Evolutionary conservation across 768 basidiomycete species (phyloP).

Genomic region (Auriscalpium vulgare): DNA sequence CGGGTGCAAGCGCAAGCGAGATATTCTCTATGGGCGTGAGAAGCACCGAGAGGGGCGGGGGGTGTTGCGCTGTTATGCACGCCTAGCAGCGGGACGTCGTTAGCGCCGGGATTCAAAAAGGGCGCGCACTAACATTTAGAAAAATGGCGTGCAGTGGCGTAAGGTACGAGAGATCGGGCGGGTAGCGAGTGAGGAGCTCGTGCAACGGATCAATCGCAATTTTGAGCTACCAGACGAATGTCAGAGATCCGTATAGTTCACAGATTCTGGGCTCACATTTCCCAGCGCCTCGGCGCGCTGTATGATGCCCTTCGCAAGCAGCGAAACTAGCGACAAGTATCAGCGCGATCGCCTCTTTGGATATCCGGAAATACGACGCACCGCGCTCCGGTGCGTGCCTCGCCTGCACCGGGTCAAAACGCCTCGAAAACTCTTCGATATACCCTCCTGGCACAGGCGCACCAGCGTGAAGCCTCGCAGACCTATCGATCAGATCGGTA

Average conservation of each 20-base stretch:
- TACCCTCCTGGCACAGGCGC: background rate
- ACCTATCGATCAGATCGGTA: background rate
- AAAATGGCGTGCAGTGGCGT: slow-evolving; percentile 68
- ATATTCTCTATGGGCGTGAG: slow-evolving; percentile 56
- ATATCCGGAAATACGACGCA: slow-evolving; percentile 18
- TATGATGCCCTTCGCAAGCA: slow-evolving; percentile 57
- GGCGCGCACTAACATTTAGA: slow-evolving; percentile 38
- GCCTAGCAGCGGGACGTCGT: slow-evolving; percentile 28
- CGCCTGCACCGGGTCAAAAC: slow-evolving; percentile 58
- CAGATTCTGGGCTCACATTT: slow-evolving; percentile 35
- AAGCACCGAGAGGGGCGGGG: slow-evolving; percentile 49
- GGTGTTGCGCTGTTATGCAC: slow-evolving; percentile 49
- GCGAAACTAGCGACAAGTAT: slow-evolving; percentile 40
- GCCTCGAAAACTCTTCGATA: slow-evolving; percentile 42
- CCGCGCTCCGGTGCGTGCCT: slow-evolving; percentile 64
- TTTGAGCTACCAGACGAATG: slow-evolving; percentile 28
- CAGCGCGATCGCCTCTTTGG: background rate
- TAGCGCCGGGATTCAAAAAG: background rate
- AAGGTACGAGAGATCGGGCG: slow-evolving; percentile 47
- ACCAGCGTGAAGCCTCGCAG: background rate
- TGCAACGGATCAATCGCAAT: slow-evolving; percentile 51
- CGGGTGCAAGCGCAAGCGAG: slow-evolving; percentile 43
- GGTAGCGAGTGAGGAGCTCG: slow-evolving; percentile 54
- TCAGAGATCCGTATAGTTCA: background rate
- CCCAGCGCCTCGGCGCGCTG: slow-evolving; percentile 38